Evolutionary conservation across 1,139 yeast species (phyloP).

Genomic region (Debaryomycetaceae sp.): DNA sequence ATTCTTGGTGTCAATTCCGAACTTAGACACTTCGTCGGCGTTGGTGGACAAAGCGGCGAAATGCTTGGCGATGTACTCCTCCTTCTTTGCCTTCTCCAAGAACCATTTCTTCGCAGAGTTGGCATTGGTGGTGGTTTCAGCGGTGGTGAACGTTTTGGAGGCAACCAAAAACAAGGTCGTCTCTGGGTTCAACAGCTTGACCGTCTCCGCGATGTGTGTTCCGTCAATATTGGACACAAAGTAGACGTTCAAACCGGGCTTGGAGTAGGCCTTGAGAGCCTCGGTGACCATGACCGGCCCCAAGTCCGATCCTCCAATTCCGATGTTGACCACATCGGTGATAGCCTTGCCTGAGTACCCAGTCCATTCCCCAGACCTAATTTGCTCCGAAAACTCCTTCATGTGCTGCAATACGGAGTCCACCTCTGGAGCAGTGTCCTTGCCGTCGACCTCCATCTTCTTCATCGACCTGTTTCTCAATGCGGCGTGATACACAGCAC

Average conservation of each 20-base stretch:
- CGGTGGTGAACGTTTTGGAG: constrained; percentile 97
- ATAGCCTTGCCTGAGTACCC: constrained; percentile 95
- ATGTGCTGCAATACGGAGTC: constrained; percentile 88
- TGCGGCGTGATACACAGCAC: constrained; percentile 97
- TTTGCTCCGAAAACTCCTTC: constrained; percentile 87
- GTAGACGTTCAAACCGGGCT: constrained; percentile 74
- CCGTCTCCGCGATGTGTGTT: constrained; percentile 90
- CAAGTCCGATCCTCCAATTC: constrained; percentile 97
- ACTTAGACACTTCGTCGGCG: constrained; percentile 83
- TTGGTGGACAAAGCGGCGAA: constrained; percentile 96
- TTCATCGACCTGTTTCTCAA: constrained; percentile 85
- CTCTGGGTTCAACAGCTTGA: constrained; percentile 76
- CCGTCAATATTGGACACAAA: constrained; percentile 98
- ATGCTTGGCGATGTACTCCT: constrained; percentile 84
- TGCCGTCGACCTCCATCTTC: constrained; percentile 85
- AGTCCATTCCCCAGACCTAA: constrained; percentile 92
- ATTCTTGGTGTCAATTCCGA: constrained; percentile 95
- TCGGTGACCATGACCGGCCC: constrained; percentile 99
- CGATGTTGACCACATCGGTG: constrained; percentile 93
- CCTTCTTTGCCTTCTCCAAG: constrained; percentile 65
- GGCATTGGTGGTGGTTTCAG: constrained; percentile 96
- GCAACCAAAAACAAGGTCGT: constrained; percentile 93
- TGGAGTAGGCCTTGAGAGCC: constrained; percentile 86
- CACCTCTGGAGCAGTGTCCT: constrained; percentile 85
- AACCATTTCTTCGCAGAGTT: constrained; percentile 94